These are phyloP conservation scores for Dovyalis caffra DNA, from an alignment of 345 rosid species.

Conservation along the genomic window DNA sequence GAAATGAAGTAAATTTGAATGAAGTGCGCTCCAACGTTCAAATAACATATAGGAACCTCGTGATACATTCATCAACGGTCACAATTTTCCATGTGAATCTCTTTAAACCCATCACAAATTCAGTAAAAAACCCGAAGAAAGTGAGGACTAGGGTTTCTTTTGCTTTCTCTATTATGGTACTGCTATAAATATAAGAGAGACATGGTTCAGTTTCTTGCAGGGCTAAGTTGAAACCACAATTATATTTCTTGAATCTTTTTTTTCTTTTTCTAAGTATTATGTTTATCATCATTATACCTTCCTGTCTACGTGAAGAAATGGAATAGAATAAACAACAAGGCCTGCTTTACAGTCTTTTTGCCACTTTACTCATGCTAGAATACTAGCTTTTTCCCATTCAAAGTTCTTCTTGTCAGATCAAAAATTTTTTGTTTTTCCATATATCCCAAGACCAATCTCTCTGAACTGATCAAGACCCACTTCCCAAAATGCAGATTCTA, in stretches of 20 bases:
- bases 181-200: constrained; percentile 40
- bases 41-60: constrained; percentile 27
- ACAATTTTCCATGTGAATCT: constrained; percentile 61
- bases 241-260: constrained; percentile 19
- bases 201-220: constrained; percentile 27
- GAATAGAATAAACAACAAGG: constrained; percentile 22
- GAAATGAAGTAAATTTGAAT: constrained; percentile 1
- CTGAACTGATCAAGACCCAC: constrained; percentile 44
- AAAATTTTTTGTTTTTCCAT: constrained; percentile 6
- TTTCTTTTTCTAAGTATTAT: constrained; percentile 15
- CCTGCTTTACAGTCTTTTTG: constrained; percentile 20
- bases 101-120: constrained; percentile 31
- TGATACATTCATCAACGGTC: constrained; percentile 48
- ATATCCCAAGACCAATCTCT: constrained; percentile 6
- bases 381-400: constrained; percentile 25
- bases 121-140: no score
- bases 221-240: constrained; percentile 20
- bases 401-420: constrained; percentile 40
- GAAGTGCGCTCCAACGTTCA: constrained; percentile 71
- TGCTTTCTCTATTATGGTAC: constrained; percentile 14
- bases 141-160: neutral
- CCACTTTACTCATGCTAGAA: constrained; percentile 27
- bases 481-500: constrained; percentile 63
- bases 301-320: constrained; percentile 61
- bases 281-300: constrained; percentile 64